Evolutionary conservation across 768 basidiomycete species (phyloP), one percentile per base, ranked within the genome.

Genomic region (Lactarius psammicola): DNA sequence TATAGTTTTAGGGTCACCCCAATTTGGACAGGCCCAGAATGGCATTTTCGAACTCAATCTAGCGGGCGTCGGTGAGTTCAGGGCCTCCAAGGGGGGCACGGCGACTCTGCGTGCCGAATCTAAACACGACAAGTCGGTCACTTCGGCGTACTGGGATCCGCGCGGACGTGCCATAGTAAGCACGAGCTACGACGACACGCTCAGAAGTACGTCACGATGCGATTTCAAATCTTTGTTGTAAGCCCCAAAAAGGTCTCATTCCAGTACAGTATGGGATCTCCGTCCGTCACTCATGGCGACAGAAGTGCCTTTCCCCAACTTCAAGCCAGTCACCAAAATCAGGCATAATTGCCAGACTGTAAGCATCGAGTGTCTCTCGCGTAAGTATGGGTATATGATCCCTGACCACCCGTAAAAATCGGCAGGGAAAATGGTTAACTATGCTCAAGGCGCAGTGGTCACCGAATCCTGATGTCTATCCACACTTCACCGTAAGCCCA

Each of bases 121-220:
- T 80, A 74, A 74, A 17, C 92, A 94, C 71, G 82, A 84, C 63
- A 90, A 90, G 73, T 89, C 89, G 18, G 89, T 86, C 54, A 93
- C 87, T 67, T 87, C 92, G 18, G 92, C 89, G 0, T 93, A 88
- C 70, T 94, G 92, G 92, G 91, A 94, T 74, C 85, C 91, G 3
- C 80, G 87, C 63, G 92, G 92, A 3, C 83, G 89, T 31, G 80
- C 84, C 59, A 86, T 94, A 66, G 86, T 94, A 56, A 92, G 90
- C 74, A 94, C 92, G 5, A 87, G 87, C 73, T 94, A 94, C 69
- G 92, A 94, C 69, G 87, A 94, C 76, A 83, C 81, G 3, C 68
- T 94, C 40, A 80, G 90, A 71, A 70, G 92, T 93, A 71, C 70
- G 87, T 80, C 28, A 49, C 56, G 18, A 13, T 28, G 36, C 55